These are phyloP conservation scores for Tetraselmis chui DNA, from an alignment of 139 green algal species.

Conservation along the genomic window DNA sequence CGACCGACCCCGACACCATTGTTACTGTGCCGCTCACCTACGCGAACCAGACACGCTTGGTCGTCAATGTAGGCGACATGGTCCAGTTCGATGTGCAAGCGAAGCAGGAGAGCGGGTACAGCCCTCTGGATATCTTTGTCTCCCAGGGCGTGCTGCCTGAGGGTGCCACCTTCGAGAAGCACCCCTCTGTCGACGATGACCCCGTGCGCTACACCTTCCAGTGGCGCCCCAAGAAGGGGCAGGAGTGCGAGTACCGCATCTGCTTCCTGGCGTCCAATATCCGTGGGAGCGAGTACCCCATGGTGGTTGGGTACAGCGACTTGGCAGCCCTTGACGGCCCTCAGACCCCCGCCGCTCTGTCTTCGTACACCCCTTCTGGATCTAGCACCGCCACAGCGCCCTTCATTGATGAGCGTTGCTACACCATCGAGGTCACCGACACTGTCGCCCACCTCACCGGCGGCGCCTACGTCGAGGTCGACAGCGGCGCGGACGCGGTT, in stretches of 20 bases:
- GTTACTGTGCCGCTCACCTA: not conserved
- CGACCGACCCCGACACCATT: not conserved
- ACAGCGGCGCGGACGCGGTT: not conserved
- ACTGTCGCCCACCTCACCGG: not conserved
- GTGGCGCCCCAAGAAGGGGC: conserved; percentile 11
- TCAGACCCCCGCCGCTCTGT: too few relatives aligned
- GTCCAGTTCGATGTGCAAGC: conserved; percentile 13
- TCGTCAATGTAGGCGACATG: conserved; percentile 17
- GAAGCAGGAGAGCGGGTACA: conserved; percentile 15
- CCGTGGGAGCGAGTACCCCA: conserved; percentile 7
- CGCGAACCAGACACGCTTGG: conserved; percentile 15
- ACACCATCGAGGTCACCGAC: conserved; percentile 25
- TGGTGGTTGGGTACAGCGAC: not conserved
- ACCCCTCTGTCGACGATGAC: conserved; percentile 1
- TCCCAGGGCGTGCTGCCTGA: conserved; percentile 18
- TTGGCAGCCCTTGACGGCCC: not conserved
- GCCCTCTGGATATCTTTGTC: conserved; percentile 16
- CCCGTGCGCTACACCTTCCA: conserved; percentile 15
- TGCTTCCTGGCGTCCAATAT: conserved; percentile 21
- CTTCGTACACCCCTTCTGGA: not conserved
- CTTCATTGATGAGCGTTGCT: conserved; percentile 23
- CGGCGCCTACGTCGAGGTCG: conserved; percentile 3
- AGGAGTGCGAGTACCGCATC: conserved; percentile 23
- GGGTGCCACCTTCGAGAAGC: not conserved
- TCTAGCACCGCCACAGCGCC: not conserved